Percentiles rank a stretch among this genome's conserved stretches.
phyloP scores from a whole-genome alignment of 306 rosid genomes.

The Corylus avellana region DNA sequence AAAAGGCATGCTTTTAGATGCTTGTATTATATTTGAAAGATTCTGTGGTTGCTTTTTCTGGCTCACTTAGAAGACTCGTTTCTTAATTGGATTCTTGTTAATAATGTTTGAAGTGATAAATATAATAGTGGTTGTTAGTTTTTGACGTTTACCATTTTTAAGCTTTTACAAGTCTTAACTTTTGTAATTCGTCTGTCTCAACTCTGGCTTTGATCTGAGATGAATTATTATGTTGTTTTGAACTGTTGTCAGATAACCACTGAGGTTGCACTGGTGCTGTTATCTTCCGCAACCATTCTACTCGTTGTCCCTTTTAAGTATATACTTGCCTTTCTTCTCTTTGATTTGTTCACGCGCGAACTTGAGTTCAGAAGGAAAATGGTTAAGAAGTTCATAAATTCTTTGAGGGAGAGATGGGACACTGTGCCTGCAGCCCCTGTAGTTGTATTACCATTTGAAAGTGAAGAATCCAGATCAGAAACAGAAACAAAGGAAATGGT shows the following conservation, averaged over 20 bases:
- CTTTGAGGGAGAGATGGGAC: constrained; percentile 86
- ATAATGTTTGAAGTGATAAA: not conserved
- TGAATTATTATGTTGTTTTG: constrained; percentile 28
- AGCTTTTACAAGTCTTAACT: not conserved
- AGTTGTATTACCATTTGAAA: constrained; percentile 74
- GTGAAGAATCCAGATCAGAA: constrained; percentile 43
- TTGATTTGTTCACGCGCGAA: constrained; percentile 86
- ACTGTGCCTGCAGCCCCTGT: constrained; percentile 91
- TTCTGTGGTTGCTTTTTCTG: not conserved
- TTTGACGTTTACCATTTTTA: not conserved
- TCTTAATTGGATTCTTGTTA: not conserved
- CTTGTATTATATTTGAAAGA: not conserved
- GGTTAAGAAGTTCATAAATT: constrained; percentile 58
- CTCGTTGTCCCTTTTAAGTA: constrained; percentile 75
- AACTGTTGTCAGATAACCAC: constrained; percentile 65
- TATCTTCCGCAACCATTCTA: constrained; percentile 64
- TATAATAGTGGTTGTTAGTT: not conserved
- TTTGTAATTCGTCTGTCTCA: not conserved
- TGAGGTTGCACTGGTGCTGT: constrained; percentile 74
- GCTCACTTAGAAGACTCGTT: not conserved
- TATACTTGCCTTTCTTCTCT: constrained; percentile 64
- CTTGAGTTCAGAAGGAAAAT: constrained; percentile 76
- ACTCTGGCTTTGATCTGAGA: constrained; percentile 6
- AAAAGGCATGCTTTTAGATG: not conserved
- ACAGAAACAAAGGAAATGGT: constrained; percentile 39